phyloP scores from a whole-genome alignment of 495 filamentous ascomycete species.

The Penicillium herquei region DNA sequence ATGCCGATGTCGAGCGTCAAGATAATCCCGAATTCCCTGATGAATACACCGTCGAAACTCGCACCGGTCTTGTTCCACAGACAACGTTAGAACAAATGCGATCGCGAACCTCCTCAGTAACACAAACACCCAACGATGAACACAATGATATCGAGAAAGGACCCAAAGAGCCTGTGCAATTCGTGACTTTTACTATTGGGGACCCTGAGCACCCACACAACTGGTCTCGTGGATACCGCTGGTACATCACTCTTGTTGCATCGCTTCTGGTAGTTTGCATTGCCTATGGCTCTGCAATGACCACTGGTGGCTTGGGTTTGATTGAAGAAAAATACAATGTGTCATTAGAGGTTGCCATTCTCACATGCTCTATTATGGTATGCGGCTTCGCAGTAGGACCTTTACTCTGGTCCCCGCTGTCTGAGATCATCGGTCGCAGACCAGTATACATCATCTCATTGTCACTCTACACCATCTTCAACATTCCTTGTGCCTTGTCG shows the following conservation, averaged over 20 bases:
- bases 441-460: conserved; percentile 54
- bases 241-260: conserved; percentile 55
- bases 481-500: conserved; percentile 57
- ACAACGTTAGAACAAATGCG: conserved; percentile 24
- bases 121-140: conserved; percentile 3
- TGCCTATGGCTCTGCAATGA: conserved; percentile 56
- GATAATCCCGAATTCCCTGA: conserved; percentile 29
- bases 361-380: conserved; percentile 45
- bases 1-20: conserved; percentile 23
- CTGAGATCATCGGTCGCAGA: conserved; percentile 72
- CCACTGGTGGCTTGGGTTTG: conserved; percentile 62
- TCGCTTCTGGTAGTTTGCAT: conserved; percentile 53
- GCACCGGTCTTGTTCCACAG: conserved; percentile 30
- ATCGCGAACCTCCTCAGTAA: conserved; percentile 15
- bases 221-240: conserved; percentile 52
- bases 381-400: conserved; percentile 51
- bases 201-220: conserved; percentile 54
- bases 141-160: conserved; percentile 23
- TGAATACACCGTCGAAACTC: conserved; percentile 33
- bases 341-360: conserved; percentile 61
- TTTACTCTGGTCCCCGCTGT: conserved; percentile 61
- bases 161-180: conserved; percentile 15
- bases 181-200: conserved; percentile 35
- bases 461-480: conserved; percentile 52
- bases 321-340: conserved; percentile 60